phyloP scores from a whole-genome alignment of 805 yeast species.

The Yueomyces sinensis region DNA sequence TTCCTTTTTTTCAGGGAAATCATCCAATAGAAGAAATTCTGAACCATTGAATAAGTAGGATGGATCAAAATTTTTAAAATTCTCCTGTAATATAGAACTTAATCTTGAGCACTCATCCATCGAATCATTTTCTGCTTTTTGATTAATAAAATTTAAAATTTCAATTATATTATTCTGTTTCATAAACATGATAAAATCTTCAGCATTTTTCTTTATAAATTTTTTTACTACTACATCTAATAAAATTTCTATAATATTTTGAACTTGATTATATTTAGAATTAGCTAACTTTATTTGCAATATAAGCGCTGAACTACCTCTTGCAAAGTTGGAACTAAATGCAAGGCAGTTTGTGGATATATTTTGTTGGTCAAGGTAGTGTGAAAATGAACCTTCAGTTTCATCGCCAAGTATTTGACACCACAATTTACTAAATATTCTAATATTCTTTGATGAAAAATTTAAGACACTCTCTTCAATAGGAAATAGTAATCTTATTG shows the following conservation, averaged over 20 bases:
- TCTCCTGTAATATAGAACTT: conserved; percentile 29
- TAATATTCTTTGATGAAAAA: conserved; percentile 13
- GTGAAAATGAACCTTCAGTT: conserved; percentile 35
- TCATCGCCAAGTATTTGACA: conserved; percentile 54
- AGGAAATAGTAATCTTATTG: conserved; percentile 37
- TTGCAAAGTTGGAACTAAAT: conserved; percentile 27
- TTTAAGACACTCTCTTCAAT: conserved; percentile 4
- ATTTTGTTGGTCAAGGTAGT: conserved; percentile 24
- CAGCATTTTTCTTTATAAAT: conserved; percentile 8
- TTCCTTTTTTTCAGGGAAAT: background rate
- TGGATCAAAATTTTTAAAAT: conserved; percentile 20
- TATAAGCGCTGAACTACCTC: conserved; percentile 28
- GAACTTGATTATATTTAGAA: conserved; percentile 30
- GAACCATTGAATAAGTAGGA: conserved; percentile 32
- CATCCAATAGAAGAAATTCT: background rate
- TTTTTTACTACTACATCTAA: conserved; percentile 13
- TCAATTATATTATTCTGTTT: conserved; percentile 37
- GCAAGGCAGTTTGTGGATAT: conserved; percentile 30
- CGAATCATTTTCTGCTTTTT: conserved; percentile 25
- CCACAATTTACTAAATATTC: conserved; percentile 32
- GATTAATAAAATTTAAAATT: conserved; percentile 32
- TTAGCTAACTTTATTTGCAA: conserved; percentile 38
- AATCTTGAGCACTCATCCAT: conserved; percentile 35
- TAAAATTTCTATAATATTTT: conserved; percentile 23
- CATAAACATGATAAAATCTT: conserved; percentile 28